Conservation (phyloP, 2,329 filamentous ascomycete genomes). For the Coniochaeta ligniaria region DNA sequence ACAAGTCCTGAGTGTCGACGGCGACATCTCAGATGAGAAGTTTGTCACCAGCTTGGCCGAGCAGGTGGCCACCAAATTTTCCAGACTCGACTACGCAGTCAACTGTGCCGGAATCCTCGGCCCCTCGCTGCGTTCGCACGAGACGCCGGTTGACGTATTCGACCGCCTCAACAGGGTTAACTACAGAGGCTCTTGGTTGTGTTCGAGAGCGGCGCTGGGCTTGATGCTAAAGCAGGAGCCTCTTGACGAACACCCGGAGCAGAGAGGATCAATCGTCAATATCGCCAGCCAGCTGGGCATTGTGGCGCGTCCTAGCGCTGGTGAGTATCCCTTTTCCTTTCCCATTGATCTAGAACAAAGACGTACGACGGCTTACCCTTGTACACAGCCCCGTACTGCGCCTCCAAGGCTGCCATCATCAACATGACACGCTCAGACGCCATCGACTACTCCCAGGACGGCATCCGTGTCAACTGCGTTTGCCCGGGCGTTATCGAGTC, state of each 20-base stretch:
- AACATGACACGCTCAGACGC: conserved; percentile 49
- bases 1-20: conserved; percentile 25
- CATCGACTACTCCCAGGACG: conserved; percentile 44
- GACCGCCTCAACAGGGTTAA: conserved; percentile 48
- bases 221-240: conserved; percentile 39
- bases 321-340: conserved; percentile 21
- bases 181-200: conserved; percentile 43
- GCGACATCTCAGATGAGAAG: conserved; percentile 39
- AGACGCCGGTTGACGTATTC: conserved; percentile 39
- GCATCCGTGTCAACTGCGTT: conserved; percentile 29
- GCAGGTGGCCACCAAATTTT: conserved; percentile 25
- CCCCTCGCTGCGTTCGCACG: conserved; percentile 30
- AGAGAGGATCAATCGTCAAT: conserved; percentile 42
- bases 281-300: conserved; percentile 45
- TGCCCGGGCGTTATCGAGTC: conserved; percentile 38
- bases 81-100: conserved; percentile 47
- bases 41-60: conserved; percentile 32
- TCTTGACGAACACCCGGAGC: conserved; percentile 28
- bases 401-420: conserved; percentile 51
- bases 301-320: conserved; percentile 35
- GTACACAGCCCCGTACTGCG: conserved; percentile 43
- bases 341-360: not conserved
- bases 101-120: conserved; percentile 48
- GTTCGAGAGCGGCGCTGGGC: conserved; percentile 31
- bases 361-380: not conserved